Percentiles rank a stretch among this genome's conserved stretches.
These are phyloP conservation scores for Suhomyces faveliae DNA, from an alignment of 805 yeast genomes.

Conservation along the genomic window DNA sequence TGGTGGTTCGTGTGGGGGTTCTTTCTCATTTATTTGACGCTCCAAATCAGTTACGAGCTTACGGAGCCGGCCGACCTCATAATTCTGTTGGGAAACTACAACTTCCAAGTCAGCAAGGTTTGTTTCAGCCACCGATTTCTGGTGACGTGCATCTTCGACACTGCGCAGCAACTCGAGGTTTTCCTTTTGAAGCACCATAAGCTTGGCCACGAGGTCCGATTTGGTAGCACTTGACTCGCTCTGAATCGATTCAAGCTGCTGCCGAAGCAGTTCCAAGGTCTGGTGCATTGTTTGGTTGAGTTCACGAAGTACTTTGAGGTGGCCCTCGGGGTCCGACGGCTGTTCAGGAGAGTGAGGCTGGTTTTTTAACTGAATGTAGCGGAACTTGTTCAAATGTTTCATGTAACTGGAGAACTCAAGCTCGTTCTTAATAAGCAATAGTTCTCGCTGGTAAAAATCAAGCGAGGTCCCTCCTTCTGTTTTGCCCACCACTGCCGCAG, in stretches of 20 bases:
- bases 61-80: constrained; percentile 19
- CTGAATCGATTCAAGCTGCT: neutral
- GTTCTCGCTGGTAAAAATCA: constrained; percentile 56
- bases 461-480: constrained; percentile 21
- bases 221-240: neutral
- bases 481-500: constrained; percentile 1
- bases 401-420: constrained; percentile 57
- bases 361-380: constrained; percentile 18
- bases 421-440: constrained; percentile 57
- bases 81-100: constrained; percentile 22
- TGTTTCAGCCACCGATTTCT: neutral
- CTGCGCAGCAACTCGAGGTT: neutral
- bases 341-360: constrained; percentile 5
- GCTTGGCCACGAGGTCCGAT: constrained; percentile 1
- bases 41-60: constrained; percentile 14
- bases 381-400: constrained; percentile 43
- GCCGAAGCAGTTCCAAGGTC: constrained; percentile 8
- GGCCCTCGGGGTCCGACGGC: neutral
- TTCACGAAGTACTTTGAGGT: neutral
- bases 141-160: neutral
- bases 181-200: neutral
- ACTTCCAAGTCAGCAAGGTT: constrained; percentile 8
- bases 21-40: neutral
- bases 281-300: neutral
- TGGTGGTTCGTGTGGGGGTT: neutral